Evolutionary conservation across 139 green algal species (phyloP).

Genomic region (Auxenochlorella pyrenoidosa): DNA sequence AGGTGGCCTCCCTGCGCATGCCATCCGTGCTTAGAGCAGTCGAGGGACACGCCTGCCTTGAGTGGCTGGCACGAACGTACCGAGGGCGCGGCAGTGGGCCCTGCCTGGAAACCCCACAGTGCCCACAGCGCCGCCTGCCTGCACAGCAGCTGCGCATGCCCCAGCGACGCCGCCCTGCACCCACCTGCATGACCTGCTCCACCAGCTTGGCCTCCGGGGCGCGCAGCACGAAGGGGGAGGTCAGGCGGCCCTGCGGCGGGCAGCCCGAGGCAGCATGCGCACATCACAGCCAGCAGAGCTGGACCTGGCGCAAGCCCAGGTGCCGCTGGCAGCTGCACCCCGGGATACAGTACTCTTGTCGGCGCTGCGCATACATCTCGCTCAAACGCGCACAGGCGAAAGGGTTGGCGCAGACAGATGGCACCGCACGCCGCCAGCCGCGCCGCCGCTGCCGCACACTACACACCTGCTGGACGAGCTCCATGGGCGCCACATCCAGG

Average conservation of each 20-base stretch:
- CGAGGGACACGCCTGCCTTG: no score
- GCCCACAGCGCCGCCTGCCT: no score
- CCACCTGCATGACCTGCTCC: slow-evolving; percentile 20
- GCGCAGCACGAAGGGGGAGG: slow-evolving; percentile 24
- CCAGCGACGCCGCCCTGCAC: neutral
- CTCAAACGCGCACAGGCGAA: no score
- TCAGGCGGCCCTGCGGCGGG: slow-evolving; percentile 8
- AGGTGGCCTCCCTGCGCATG: no score
- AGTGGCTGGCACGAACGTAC: no score
- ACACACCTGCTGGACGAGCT: slow-evolving; percentile 6
- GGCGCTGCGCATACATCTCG: neutral
- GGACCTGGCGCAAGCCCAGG: neutral
- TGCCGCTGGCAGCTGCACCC: neutral
- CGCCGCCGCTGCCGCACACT: neutral
- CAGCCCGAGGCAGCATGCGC: no score
- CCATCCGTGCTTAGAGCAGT: no score
- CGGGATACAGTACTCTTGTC: neutral
- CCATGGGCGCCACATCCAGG: slow-evolving; percentile 15
- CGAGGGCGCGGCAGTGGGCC: no score
- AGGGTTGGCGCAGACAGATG: neutral
- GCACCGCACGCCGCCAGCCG: neutral
- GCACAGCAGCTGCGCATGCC: no score
- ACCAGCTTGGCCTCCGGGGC: slow-evolving; percentile 17
- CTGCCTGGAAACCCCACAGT: no score
- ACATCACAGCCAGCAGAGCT: no score